Conservation (phyloP, 1,139 yeast species). For the Candida frijolesensis region DNA sequence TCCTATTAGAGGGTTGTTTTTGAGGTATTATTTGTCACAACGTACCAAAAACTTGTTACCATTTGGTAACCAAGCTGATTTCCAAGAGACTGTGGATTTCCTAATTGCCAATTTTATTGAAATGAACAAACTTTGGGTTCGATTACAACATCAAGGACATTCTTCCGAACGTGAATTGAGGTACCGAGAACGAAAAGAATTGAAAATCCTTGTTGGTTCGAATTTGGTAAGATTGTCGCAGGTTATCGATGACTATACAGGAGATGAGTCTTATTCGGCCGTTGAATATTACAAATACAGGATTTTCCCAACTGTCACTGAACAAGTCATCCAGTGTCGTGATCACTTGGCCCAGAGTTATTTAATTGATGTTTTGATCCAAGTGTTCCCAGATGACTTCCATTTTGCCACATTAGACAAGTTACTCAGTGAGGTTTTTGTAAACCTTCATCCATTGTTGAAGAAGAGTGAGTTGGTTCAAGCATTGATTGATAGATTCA, state of each 20-base stretch:
- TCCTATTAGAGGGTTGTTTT: slow-evolving; percentile 86
- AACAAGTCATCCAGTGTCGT: slow-evolving; percentile 89
- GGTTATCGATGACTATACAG: slow-evolving; percentile 66
- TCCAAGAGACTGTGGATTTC: slow-evolving; percentile 69
- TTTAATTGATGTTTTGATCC: slow-evolving; percentile 83
- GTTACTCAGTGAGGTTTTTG: slow-evolving; percentile 65
- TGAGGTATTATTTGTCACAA: slow-evolving; percentile 87
- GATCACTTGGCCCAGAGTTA: slow-evolving; percentile 93
- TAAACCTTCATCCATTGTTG: slow-evolving; percentile 67
- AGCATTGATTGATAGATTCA: slow-evolving; percentile 73
- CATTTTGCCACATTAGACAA: slow-evolving; percentile 75
- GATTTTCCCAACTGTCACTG: slow-evolving; percentile 79
- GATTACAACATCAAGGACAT: slow-evolving; percentile 95
- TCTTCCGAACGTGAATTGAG: slow-evolving; percentile 79
- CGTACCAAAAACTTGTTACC: slow-evolving; percentile 76
- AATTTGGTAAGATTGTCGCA: slow-evolving; percentile 89
- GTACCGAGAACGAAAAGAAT: slow-evolving; percentile 78
- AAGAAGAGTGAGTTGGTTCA: slow-evolving; percentile 66
- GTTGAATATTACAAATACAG: slow-evolving; percentile 56
- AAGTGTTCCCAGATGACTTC: slow-evolving; percentile 92
- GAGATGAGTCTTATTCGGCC: slow-evolving; percentile 48
- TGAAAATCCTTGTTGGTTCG: slow-evolving; percentile 90
- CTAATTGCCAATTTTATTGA: slow-evolving; percentile 87
- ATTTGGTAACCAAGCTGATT: slow-evolving; percentile 42
- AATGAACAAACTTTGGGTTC: slow-evolving; percentile 97